A percentile compares a stretch with the other conserved stretches of the same genome.
Evolutionary conservation across 1,139 yeast species (phyloP).

Genomic region (Yamadazyma dendronema): DNA sequence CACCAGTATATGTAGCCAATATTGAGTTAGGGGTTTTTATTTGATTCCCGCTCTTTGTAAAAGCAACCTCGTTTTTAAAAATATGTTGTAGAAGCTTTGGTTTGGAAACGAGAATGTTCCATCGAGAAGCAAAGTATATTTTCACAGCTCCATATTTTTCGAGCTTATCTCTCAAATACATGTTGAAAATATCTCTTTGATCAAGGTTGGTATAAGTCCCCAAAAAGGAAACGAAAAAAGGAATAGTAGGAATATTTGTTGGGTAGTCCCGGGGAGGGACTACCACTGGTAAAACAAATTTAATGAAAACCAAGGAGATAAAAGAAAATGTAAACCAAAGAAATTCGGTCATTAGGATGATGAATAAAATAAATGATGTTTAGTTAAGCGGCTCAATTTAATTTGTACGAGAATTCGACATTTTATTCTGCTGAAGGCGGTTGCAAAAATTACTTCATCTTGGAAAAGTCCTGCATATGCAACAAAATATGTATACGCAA

Average conservation of each 20-base stretch:
- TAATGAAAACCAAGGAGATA: no score
- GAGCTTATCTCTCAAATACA: slow-evolving; percentile 37
- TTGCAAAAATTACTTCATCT: no score
- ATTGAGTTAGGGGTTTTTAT: slow-evolving; percentile 57
- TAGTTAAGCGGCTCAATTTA: no score
- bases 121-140: slow-evolving; percentile 59
- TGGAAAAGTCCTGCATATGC: neutral
- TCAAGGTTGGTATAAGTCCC: slow-evolving; percentile 46
- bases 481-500: neutral
- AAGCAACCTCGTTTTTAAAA: slow-evolving; percentile 48
- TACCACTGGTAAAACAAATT: slow-evolving; percentile 12
- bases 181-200: slow-evolving; percentile 46
- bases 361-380: no score
- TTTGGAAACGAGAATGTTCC: slow-evolving; percentile 56
- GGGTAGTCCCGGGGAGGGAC: slow-evolving; percentile 35
- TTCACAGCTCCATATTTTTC: slow-evolving; percentile 59
- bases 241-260: slow-evolving; percentile 54
- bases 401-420: no score
- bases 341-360: no score
- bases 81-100: slow-evolving; percentile 49
- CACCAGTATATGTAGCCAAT: slow-evolving; percentile 58
- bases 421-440: no score
- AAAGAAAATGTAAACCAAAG: neutral
- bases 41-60: slow-evolving; percentile 62
- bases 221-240: slow-evolving; percentile 57